Evolutionary conservation across 148 eudicot genomes (phyloP).

Genomic region (Pouteria glomerata): DNA sequence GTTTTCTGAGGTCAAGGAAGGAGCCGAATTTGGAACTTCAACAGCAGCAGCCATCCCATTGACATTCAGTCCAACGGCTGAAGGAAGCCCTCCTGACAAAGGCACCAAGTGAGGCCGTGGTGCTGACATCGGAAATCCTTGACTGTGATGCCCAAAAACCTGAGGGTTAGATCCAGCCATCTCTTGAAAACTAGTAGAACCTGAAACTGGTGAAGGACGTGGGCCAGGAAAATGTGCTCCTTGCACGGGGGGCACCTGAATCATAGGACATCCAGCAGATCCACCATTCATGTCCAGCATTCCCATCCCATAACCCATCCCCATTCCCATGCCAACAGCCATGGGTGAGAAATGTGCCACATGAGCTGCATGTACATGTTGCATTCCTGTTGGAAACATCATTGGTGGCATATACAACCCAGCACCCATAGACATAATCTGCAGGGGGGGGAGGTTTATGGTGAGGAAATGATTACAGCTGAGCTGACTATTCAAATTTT

Average conservation of each 20-base stretch:
- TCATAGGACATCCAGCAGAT: constrained; percentile 38
- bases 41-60: constrained; percentile 22
- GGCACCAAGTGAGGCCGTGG: constrained; percentile 36
- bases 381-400: constrained; percentile 77
- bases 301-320: constrained; percentile 61
- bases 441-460: constrained; percentile 15
- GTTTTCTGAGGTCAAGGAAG: constrained; percentile 25
- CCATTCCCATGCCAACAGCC: constrained; percentile 61
- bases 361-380: constrained; percentile 60
- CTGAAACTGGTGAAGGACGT: constrained; percentile 13
- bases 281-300: constrained; percentile 57
- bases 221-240: constrained; percentile 42
- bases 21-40: constrained; percentile 27
- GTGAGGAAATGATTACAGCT: not conserved
- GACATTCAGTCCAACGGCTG: constrained; percentile 29
- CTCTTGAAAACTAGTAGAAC: constrained; percentile 38
- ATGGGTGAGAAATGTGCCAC: constrained; percentile 63
- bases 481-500: not conserved
- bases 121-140: constrained; percentile 49
- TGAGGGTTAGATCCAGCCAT: constrained; percentile 41
- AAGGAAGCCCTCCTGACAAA: constrained; percentile 23
- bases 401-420: constrained; percentile 80
- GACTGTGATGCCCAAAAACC: constrained; percentile 47
- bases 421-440: constrained; percentile 87
- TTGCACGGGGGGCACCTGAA: constrained; percentile 46